phyloP scores from a whole-genome alignment of 2,329 filamentous ascomycete genomes.

The Helminthosporium solani region DNA sequence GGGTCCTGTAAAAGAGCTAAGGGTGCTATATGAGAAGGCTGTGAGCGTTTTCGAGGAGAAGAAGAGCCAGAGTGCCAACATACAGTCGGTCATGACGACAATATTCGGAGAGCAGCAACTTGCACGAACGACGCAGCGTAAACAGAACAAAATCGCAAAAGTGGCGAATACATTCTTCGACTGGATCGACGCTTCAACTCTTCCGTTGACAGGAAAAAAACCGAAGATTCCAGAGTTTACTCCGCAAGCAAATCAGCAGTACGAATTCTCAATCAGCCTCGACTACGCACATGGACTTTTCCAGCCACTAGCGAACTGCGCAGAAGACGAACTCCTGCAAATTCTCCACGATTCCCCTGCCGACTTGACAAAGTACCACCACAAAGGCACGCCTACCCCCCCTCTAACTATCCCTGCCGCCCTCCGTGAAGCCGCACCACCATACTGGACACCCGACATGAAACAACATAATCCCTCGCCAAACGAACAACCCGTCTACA shows the following conservation, averaged over 20 bases:
- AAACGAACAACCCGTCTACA: slow-evolving; percentile 31
- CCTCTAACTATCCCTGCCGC: slow-evolving; percentile 45
- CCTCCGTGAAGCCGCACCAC: slow-evolving; percentile 26
- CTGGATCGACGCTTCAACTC: slow-evolving; percentile 41
- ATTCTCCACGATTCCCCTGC: slow-evolving; percentile 36
- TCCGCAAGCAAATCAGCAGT: slow-evolving; percentile 38
- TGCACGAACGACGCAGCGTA: slow-evolving; percentile 46
- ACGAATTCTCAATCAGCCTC: slow-evolving; percentile 55
- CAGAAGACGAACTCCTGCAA: slow-evolving; percentile 29
- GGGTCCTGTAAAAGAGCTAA: slow-evolving; percentile 53
- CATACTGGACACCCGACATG: slow-evolving; percentile 34
- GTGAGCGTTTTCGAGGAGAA: slow-evolving; percentile 39
- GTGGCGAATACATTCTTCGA: slow-evolving; percentile 31
- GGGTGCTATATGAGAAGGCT: slow-evolving; percentile 48
- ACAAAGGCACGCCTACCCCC: slow-evolving; percentile 24
- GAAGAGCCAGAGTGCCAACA: slow-evolving; percentile 32
- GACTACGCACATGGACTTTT: slow-evolving; percentile 56
- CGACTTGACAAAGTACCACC: slow-evolving; percentile 39
- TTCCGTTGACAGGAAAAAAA: slow-evolving; percentile 18
- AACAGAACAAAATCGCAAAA: slow-evolving; percentile 10
- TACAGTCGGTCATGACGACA: slow-evolving; percentile 51
- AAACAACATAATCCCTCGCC: slow-evolving; percentile 27
- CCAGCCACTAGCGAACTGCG: slow-evolving; percentile 30
- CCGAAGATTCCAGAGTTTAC: slow-evolving; percentile 20
- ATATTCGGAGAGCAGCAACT: slow-evolving; percentile 59